Evolutionary conservation across 805 yeast species (phyloP), one percentile per base, ranked within the genome.

Genomic region (Jamesozyma jinghongensis): DNA sequence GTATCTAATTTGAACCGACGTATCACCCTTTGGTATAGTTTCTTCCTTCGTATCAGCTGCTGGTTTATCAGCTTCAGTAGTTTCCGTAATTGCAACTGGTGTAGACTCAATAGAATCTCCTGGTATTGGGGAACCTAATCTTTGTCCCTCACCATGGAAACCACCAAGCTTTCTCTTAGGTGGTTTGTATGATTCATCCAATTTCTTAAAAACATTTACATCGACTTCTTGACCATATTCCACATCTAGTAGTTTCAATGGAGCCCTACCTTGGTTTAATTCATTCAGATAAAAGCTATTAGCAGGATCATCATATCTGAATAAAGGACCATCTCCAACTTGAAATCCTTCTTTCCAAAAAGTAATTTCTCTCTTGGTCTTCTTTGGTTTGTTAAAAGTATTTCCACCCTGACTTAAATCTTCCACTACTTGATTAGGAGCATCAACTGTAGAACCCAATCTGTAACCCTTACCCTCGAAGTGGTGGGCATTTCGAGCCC

Each of bases 261-360:
- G 98, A 0, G 96, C 98, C 43, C 94, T 72, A 8, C 98, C 98
- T 41, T 79, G 73, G 56, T 85, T 83, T 62, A 92, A 72, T 50
- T 88, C 92, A 48, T 78, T 73, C 52, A 92, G 68, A 48, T 85
- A 82, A 34, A 71, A 74, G 36, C 79, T 79, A 59, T 90, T 92
- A n/a, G 74, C 77, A 5, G 95, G 95, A 59, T 92, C 97, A 54
- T 90, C 96, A 59, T 87, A 92, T 43, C 92, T 70, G 59, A 74
- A 81, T 41, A 92, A 70, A 19, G 76, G 75, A 2, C 97, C 97
- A 37, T 88, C 95, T 26, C 92, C 97, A 19, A 92, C 87, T 47
- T 86, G 85, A 64, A 92, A 92, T 1, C 98, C 98, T 54, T 92
- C 90, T 51, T 79, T 81, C 98, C 98, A 92, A 60, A 92, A 90